phyloP scores from a whole-genome alignment of 768 basidiomycete genomes.

The Macrolepiota fuliginosa region DNA sequence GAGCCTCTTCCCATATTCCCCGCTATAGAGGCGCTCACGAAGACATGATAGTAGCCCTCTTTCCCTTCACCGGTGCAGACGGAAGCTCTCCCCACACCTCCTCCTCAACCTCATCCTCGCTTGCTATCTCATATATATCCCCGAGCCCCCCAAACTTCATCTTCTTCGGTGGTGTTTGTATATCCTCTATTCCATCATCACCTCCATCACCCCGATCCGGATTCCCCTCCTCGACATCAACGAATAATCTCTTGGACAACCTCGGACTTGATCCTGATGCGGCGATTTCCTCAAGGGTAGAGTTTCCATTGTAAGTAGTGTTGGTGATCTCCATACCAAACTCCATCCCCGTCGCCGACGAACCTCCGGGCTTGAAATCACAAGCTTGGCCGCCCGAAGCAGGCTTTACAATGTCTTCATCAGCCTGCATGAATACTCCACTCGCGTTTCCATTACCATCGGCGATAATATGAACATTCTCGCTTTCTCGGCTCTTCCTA shows the following conservation, averaged over 20 bases:
- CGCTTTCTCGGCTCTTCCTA: conserved; percentile 23
- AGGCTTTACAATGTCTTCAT: conserved; percentile 20
- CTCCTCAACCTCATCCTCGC: conserved; percentile 10
- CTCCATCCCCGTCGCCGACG: conserved; percentile 21
- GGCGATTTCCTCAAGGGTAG: not conserved
- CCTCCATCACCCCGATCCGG: not conserved
- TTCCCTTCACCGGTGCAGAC: not conserved
- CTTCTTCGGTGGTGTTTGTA: conserved; percentile 3
- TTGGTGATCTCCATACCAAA: conserved; percentile 47
- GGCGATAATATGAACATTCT: conserved; percentile 17
- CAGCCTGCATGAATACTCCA: conserved; percentile 25
- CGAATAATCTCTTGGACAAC: conserved; percentile 1
- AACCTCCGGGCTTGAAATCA: conserved; percentile 10
- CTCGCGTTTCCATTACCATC: not conserved
- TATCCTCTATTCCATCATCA: not conserved
- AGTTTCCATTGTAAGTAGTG: conserved; percentile 13
- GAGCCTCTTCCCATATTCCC: not conserved
- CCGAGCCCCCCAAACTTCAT: not conserved
- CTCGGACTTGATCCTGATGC: not conserved
- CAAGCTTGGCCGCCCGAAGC: not conserved
- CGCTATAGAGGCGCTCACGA: not conserved
- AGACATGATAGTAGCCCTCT: not conserved
- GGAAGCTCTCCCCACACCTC: conserved; percentile 1
- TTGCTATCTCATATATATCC: not conserved
- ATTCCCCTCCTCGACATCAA: conserved; percentile 7